A percentile compares a stretch with the other conserved stretches of the same genome.
These are phyloP conservation scores for Akanthomyces uredinophilus DNA, from an alignment of 2,329 filamentous ascomycete genomes.

Conservation along the genomic window DNA sequence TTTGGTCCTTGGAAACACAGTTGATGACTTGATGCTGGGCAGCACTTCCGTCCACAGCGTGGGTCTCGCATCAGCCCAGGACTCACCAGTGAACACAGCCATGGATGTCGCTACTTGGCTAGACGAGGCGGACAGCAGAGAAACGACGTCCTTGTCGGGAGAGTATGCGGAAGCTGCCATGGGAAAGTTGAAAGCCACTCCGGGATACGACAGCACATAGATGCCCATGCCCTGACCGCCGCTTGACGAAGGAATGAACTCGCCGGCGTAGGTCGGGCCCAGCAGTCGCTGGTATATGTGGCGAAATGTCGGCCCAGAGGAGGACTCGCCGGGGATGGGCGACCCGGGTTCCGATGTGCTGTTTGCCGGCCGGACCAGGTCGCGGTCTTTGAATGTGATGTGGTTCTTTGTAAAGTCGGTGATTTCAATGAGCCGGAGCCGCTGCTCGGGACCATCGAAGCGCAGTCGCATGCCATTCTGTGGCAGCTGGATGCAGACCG, in stretches of 20 bases:
- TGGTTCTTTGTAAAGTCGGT: conserved; percentile 82
- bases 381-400: conserved; percentile 73
- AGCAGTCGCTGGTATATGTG: conserved; percentile 93
- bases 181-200: conserved; percentile 88
- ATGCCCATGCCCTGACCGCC: conserved; percentile 56
- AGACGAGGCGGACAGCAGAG: conserved; percentile 72
- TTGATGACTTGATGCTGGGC: conserved; percentile 67
- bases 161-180: conserved; percentile 71
- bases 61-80: conserved; percentile 79
- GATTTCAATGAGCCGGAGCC: conserved; percentile 84
- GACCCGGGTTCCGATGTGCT: conserved; percentile 29
- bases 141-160: conserved; percentile 73
- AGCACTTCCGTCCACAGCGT: conserved; percentile 71
- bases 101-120: conserved; percentile 76
- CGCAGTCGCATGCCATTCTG: conserved; percentile 83
- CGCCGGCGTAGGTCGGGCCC: conserved; percentile 88
- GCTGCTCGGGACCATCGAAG: conserved; percentile 91
- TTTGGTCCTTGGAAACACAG: conserved; percentile 63
- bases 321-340: conserved; percentile 28
- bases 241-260: conserved; percentile 66
- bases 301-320: conserved; percentile 67
- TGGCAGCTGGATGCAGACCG: conserved; percentile 70
- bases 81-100: conserved; percentile 85
- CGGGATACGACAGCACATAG: conserved; percentile 91
- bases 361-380: conserved; percentile 63